Percentiles rank a stretch among this genome's conserved stretches.
These are phyloP conservation scores for Boletus coffeatus DNA, from an alignment of 1,284 basidiomycete species.

Conservation along the genomic window DNA sequence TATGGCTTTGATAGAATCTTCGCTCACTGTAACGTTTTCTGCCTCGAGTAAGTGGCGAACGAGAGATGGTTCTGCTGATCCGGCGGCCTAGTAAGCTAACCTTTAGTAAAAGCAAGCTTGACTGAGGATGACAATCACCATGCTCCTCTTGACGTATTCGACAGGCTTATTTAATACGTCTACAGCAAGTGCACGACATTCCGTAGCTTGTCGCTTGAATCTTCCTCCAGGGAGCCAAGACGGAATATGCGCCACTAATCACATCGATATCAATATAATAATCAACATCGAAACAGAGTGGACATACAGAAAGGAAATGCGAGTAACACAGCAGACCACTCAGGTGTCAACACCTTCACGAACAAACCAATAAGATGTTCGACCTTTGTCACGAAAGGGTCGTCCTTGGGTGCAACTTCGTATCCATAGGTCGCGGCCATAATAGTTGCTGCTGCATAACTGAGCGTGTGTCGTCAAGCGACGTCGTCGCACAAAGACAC, in stretches of 20 bases:
- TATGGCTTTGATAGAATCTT: slow-evolving; percentile 20
- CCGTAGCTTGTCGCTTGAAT: slow-evolving; percentile 24
- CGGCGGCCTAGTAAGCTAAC: slow-evolving; percentile 13
- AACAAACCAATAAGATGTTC: slow-evolving; percentile 12
- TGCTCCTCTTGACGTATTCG: slow-evolving; percentile 26
- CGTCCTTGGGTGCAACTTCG: slow-evolving; percentile 17
- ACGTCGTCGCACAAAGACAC: background rate
- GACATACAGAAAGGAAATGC: slow-evolving; percentile 24
- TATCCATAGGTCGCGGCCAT: slow-evolving; percentile 27
- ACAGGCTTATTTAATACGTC: slow-evolving; percentile 28
- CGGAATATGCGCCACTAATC: slow-evolving; percentile 28
- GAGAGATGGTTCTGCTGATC: slow-evolving; percentile 20
- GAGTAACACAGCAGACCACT: slow-evolving; percentile 18
- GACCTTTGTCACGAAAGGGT: slow-evolving; percentile 23
- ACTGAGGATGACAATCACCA: slow-evolving; percentile 21
- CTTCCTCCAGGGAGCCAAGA: slow-evolving; percentile 35
- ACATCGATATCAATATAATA: slow-evolving; percentile 14
- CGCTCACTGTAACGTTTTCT: background rate
- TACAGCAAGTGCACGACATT: slow-evolving; percentile 22
- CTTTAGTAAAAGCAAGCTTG: background rate
- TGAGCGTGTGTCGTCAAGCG: slow-evolving; percentile 6
- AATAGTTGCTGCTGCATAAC: slow-evolving; percentile 20
- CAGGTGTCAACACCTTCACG: slow-evolving; percentile 15
- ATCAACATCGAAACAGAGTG: slow-evolving; percentile 6
- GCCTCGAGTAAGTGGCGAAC: slow-evolving; percentile 17